Base-by-base conservation (phyloP, 148 eudicot species). In the Beta vulgaris region DNA sequence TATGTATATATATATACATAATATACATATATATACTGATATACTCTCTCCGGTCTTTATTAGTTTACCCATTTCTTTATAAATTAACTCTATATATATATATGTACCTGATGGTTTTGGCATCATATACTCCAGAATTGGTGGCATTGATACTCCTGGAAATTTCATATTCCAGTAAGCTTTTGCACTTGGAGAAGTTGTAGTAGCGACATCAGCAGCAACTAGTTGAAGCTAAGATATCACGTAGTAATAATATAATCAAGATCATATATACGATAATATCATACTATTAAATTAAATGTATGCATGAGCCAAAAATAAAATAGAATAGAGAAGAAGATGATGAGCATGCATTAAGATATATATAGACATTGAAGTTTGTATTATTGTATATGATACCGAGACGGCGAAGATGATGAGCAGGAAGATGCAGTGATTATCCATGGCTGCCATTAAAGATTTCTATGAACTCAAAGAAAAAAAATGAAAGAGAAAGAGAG, bases 131-230 rank as follows among this genome's bases (percentile, higher is more conserved):
- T 19, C 21, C 25, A 63, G 25, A 34, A 63, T 26, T 0, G 68
- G 68, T 35, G 68, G 68, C 68, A 63, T 63, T 42, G 43, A 43
- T 3, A 63, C 26, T 12, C 35, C 35, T 6, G 68, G 68, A 21
- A 63, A 63, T 7, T 63, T 63, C 68, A 63, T 63, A 35, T 63
- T 35, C 68, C 43, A 63, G 42, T 63, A 63, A 0, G 68, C 68
- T 19, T 63, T 21, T 34, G 68, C 25, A 35, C 26, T 6, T 34
- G 68, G 28, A 16, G 26, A 7, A 15, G 68, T 34, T 6, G 63
- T 14, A 28, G 35, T 18, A 28, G 35, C 14, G 32, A 6, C 68
- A 29, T 15, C 36, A 8, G 25, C 68, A 63, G 13, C 68, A 63
- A 21, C 68, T 58, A 26, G 32, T 14, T 58, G 62, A 58, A 51